Evolutionary conservation across 2,329 filamentous ascomycete genomes (phyloP), one percentile per base, ranked within the genome.

Genomic region (Trichoderma semiorbis): DNA sequence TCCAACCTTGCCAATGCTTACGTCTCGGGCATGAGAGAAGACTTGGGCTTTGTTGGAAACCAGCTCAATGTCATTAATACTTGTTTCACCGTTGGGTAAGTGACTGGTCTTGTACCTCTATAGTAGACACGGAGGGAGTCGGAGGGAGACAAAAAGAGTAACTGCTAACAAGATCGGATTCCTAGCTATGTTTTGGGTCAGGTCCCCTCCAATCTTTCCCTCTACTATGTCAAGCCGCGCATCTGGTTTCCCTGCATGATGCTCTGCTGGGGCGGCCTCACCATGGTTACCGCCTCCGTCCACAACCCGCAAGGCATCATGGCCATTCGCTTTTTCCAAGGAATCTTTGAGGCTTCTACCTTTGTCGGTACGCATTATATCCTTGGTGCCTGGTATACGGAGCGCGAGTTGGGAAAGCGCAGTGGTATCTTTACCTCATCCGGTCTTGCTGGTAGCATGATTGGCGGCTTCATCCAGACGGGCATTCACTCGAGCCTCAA

Each of bases 201-300:
- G 77, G 81, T 91, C 18, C 89, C 89, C 0, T 87, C 85, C 67
- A 90, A 90, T 75, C 78, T 91, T 10, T 88, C 88, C 3, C 83
- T 92, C 3, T 87, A 91, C 78, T 89, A 90, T 74, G 77, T 92
- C 72, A 85, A 85, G 64, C 90, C 90, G 2, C 84, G 89, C n/a
- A 83, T 88, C 73, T 92, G 88, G 82, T 90, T 90, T 75, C 90
- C 89, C 0, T 75, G 82, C 32, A 90, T 90, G 85, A 90, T 91
- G 86, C 71, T 90, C 24, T 76, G 88, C 71, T 92, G 90, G 91
- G 89, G 87, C 2, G 82, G 84, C 0, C 79, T 92, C 30, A 92
- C 90, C 2, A 90, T 91, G 87, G 82, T 82, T 32, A 79, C 84
- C 7, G 84, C 79, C 47, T 81, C 82, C 10, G 82, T 78, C 61